Evolutionary conservation across 805 yeast genomes (phyloP).

Genomic region (Yarrowia alimentaria): DNA sequence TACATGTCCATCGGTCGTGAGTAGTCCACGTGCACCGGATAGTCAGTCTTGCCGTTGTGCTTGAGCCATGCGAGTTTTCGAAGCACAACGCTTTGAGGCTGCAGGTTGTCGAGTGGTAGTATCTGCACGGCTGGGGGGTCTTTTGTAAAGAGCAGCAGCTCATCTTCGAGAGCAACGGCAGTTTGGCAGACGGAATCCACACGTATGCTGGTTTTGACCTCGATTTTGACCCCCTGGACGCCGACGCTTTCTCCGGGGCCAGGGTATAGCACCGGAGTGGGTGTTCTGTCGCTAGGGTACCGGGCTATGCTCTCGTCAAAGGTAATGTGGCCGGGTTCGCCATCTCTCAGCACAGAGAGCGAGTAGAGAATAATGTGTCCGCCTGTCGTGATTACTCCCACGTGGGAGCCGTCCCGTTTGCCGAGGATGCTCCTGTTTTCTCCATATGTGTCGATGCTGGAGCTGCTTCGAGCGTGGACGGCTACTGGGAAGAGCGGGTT

Average conservation of each 20-base stretch:
- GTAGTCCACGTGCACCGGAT: conserved; percentile 32
- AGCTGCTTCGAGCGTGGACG: conserved; percentile 46
- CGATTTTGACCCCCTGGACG: conserved; percentile 38
- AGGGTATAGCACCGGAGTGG: conserved; percentile 35
- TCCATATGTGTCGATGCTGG: conserved; percentile 51
- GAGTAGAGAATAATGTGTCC: conserved; percentile 43
- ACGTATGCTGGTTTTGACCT: conserved; percentile 35
- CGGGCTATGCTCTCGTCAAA: conserved; percentile 30
- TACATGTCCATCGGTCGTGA: conserved; percentile 25
- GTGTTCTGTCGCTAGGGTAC: no score
- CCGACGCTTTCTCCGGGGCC: conserved; percentile 46
- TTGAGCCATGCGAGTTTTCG: conserved; percentile 33
- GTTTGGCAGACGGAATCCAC: conserved; percentile 38
- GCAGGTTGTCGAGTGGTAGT: conserved; percentile 31
- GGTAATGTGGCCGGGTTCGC: conserved; percentile 30
- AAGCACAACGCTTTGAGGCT: conserved; percentile 29
- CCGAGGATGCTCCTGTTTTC: conserved; percentile 44
- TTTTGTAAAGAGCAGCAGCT: conserved; percentile 33
- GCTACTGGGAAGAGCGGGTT: conserved; percentile 50
- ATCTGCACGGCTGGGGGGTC: conserved; percentile 32
- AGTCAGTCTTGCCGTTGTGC: conserved; percentile 34
- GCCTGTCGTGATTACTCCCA: conserved; percentile 1
- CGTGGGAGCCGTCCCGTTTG: conserved; percentile 40
- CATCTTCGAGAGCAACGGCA: conserved; percentile 34
- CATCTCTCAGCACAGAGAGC: conserved; percentile 23